Evolutionary conservation across 306 rosid species (phyloP), one percentile per base, ranked within the genome.

Genomic region (Potentilla sterilis): DNA sequence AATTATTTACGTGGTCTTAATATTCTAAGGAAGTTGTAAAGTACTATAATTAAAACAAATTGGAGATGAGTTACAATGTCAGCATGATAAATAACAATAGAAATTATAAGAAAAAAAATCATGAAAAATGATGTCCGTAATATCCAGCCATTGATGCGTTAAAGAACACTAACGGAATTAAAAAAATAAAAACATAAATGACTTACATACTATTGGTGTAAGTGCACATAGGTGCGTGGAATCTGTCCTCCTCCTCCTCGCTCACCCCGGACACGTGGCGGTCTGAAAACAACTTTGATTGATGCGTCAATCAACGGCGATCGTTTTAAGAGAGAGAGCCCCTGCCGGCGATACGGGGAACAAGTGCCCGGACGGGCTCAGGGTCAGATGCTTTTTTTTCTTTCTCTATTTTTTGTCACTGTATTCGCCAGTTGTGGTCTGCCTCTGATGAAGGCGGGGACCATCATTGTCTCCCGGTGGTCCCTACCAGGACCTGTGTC

Each of bases 281-380:
- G 2, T 15, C 58, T 0, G 1, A 1, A 9, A 11, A 4, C 3
- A 69, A 16, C 41, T 9, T 72, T 48, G 81, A 79, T 75, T 13
- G 81, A 71, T 46, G 55, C 24, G 83, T 79, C 68, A 32, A 79
- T 83, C 81, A 35, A 79, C 72, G 83, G 83, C 81, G 55, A 72
- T 75, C 13, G 49, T 58, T 83, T 75, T 65, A 54, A 79, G 83
- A 41, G 44, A 43, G 32, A 21, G 61, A 46, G 4, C 42, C 12
- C 2, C 0, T 76, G 81, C 78, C 74, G 79, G 74, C 22, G 62
- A 35, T 49, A 22, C 3, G 43, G 81, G 83, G 76, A 65, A 79
- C 83, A 83, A 52, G 0, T 9, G 28, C 73, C 81, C 81, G 83
- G 78, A 79, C 35, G 64, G 6, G 67, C 49, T 59, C 61, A 75